Evolutionary conservation across 1,284 basidiomycete genomes (phyloP).

Genomic region (Trametes pubescens): DNA sequence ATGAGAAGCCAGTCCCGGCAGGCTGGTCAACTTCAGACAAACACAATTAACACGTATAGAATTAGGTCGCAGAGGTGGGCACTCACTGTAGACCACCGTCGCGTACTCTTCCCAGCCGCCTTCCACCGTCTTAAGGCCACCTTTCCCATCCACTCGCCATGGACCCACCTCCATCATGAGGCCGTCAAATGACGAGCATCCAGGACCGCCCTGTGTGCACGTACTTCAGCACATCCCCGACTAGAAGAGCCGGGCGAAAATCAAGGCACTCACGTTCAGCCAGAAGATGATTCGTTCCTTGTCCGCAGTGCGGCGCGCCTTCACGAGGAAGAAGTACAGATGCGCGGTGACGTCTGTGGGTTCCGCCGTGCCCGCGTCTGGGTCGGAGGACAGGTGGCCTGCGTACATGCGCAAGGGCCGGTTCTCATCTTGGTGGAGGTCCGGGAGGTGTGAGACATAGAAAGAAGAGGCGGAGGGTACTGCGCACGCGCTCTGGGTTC

Average conservation of each 20-base stretch:
- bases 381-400: constrained; percentile 84
- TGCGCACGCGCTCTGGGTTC: constrained; percentile 36
- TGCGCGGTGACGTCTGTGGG: constrained; percentile 75
- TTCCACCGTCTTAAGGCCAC: constrained; percentile 79
- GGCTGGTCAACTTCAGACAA: constrained; percentile 87
- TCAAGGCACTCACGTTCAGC: constrained; percentile 81
- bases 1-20: constrained; percentile 94
- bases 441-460: constrained; percentile 82
- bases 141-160: constrained; percentile 84
- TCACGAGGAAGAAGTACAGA: constrained; percentile 90
- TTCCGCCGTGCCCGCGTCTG: constrained; percentile 58
- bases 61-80: too few species aligned
- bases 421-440: constrained; percentile 72
- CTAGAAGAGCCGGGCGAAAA: neutral
- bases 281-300: constrained; percentile 92
- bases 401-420: constrained; percentile 84
- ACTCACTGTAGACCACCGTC: constrained; percentile 92
- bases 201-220: constrained; percentile 83
- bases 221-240: neutral
- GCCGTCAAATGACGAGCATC: constrained; percentile 97
- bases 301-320: constrained; percentile 88
- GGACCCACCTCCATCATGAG: constrained; percentile 98
- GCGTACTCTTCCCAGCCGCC: constrained; percentile 99
- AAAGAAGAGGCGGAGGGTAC: constrained; percentile 86
- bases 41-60: neutral